phyloP scores from a whole-genome alignment of 2,329 filamentous ascomycete species.

The Cladosporium sphaerospermum region DNA sequence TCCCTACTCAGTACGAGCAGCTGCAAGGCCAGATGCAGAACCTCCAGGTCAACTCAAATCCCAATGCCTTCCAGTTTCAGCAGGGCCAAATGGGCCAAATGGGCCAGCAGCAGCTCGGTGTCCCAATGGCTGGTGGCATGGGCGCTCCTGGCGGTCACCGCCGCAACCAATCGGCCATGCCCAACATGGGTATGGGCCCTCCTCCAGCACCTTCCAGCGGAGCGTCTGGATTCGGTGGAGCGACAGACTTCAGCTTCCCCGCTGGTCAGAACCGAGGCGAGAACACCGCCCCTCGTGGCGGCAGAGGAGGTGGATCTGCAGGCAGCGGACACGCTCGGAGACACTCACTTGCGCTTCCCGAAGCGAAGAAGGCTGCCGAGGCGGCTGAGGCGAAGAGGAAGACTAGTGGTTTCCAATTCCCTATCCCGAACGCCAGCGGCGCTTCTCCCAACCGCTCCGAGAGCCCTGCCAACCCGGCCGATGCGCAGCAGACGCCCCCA shows the following conservation, averaged over 20 bases:
- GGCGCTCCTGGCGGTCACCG: constrained; percentile 73
- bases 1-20: constrained; percentile 70
- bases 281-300: constrained; percentile 57
- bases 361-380: constrained; percentile 96
- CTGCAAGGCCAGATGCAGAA: constrained; percentile 74
- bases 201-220: constrained; percentile 72
- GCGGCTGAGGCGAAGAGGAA: constrained; percentile 94
- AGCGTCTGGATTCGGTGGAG: constrained; percentile 63
- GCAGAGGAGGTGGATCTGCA: constrained; percentile 63
- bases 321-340: constrained; percentile 80
- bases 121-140: constrained; percentile 64
- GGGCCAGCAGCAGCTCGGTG: constrained; percentile 54
- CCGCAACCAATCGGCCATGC: constrained; percentile 94
- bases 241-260: constrained; percentile 61
- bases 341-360: constrained; percentile 88
- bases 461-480: constrained; percentile 47
- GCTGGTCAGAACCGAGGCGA: constrained; percentile 38
- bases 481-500: constrained; percentile 12
- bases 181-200: constrained; percentile 86
- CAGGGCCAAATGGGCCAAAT: constrained; percentile 57
- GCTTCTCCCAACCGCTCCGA: constrained; percentile 46
- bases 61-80: constrained; percentile 80
- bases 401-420: constrained; percentile 91
- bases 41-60: constrained; percentile 58
- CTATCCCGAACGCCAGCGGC: constrained; percentile 62